A percentile compares a stretch with the other conserved stretches of the same genome.
Conservation (phyloP, 768 basidiomycete genomes). For the Termitomyces sp. region DNA sequence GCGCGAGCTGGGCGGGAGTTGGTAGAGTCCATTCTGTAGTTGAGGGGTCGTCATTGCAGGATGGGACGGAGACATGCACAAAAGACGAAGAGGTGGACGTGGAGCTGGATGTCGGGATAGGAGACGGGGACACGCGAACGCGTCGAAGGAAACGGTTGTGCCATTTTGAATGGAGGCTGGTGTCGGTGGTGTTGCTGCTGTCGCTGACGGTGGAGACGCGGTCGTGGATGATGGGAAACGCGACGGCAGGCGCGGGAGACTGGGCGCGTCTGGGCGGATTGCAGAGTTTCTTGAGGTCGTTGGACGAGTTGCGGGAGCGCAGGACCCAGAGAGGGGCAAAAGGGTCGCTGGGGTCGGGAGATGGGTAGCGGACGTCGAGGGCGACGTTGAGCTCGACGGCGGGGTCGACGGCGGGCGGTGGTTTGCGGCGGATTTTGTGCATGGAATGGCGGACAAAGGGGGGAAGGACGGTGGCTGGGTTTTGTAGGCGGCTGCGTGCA, state of each 20-base stretch:
- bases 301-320: constrained; percentile 51
- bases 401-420: constrained; percentile 44
- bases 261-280: not conserved
- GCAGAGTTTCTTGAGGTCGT: constrained; percentile 21
- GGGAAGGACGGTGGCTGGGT: no score
- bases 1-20: constrained; percentile 47
- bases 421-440: constrained; percentile 48
- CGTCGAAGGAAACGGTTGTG: not conserved
- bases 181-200: not conserved
- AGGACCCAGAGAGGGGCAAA: constrained; percentile 66
- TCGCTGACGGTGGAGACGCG: not conserved
- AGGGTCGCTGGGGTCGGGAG: constrained; percentile 64
- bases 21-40: constrained; percentile 30
- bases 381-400: constrained; percentile 29
- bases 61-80: constrained; percentile 21
- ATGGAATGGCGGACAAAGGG: not conserved
- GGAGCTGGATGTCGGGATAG: not conserved
- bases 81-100: constrained; percentile 15
- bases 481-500: not conserved
- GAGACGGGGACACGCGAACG: not conserved
- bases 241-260: not conserved
- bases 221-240: not conserved
- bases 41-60: constrained; percentile 18
- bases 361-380: constrained; percentile 42
- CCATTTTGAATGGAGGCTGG: not conserved